These are phyloP conservation scores for Solanum pinnatisectum DNA, from an alignment of 257 asterid genomes.

Conservation along the genomic window DNA sequence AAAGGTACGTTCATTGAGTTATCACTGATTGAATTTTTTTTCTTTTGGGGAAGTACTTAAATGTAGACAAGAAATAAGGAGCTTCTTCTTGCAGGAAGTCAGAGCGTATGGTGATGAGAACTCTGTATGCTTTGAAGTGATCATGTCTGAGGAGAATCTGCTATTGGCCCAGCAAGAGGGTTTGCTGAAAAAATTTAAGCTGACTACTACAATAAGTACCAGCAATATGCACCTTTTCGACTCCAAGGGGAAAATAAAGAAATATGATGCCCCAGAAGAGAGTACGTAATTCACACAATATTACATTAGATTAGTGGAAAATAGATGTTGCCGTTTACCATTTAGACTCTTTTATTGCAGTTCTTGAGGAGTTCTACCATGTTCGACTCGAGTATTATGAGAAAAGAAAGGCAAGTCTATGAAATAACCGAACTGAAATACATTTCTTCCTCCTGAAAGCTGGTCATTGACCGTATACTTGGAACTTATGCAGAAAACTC, in stretches of 20 bases:
- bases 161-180: conserved; percentile 60
- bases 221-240: conserved; percentile 96
- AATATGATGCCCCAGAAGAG: conserved; percentile 88
- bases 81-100: conserved; percentile 34
- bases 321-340: neutral
- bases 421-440: neutral
- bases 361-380: conserved; percentile 78
- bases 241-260: conserved; percentile 68
- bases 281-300: conserved; percentile 41
- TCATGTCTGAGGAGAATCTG: conserved; percentile 50
- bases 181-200: conserved; percentile 67
- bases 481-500: conserved; percentile 44
- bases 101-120: conserved; percentile 63
- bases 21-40: neutral
- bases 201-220: conserved; percentile 66
- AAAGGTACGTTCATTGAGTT: conserved; percentile 33
- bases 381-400: conserved; percentile 74
- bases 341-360: conserved; percentile 33
- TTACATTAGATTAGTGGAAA: neutral
- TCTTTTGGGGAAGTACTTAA: neutral
- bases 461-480: neutral
- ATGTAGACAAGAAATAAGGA: neutral
- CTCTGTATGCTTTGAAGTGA: conserved; percentile 50
- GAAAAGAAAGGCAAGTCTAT: conserved; percentile 60
- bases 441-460: neutral